phyloP scores from a whole-genome alignment of 495 filamentous ascomycete species.

The Extremus antarcticus region DNA sequence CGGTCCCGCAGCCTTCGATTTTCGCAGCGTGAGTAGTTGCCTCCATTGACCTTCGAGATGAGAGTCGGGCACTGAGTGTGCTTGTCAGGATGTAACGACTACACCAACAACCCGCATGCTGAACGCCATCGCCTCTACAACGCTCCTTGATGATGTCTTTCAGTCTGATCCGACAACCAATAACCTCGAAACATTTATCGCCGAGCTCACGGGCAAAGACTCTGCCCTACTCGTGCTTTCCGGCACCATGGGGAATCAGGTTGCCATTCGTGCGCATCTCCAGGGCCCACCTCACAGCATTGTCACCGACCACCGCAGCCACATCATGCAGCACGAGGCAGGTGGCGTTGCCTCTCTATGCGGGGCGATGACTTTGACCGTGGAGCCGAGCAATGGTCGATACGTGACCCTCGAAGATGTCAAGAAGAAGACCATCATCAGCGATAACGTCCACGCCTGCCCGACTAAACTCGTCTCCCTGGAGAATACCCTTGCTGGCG shows the following conservation, averaged over 20 bases:
- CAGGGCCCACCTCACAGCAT: conserved; percentile 60
- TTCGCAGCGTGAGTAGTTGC: conserved; percentile 28
- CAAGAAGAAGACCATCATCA: conserved; percentile 41
- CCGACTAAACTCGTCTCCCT: conserved; percentile 72
- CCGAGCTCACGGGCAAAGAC: conserved; percentile 59
- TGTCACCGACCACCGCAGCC: conserved; percentile 54
- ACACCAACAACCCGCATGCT: conserved; percentile 80
- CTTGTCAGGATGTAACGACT: conserved; percentile 65
- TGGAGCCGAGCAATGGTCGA: conserved; percentile 52
- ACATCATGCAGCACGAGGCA: conserved; percentile 63
- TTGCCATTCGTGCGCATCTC: conserved; percentile 57
- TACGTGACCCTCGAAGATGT: conserved; percentile 72
- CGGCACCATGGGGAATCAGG: conserved; percentile 86
- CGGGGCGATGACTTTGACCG: conserved; percentile 47
- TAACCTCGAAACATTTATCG: conserved; percentile 55
- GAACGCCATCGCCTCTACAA: conserved; percentile 42
- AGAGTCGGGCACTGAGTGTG: conserved; percentile 21
- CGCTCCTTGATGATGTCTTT: conserved; percentile 70
- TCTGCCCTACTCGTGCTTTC: conserved; percentile 68
- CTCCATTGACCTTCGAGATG: not conserved
- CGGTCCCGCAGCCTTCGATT: conserved; percentile 56
- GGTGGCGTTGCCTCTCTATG: conserved; percentile 53
- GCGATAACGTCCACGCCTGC: conserved; percentile 48
- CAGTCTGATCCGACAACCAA: conserved; percentile 68
- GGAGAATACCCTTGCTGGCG: conserved; percentile 75